Evolutionary conservation across 371 early-diverging fungal genomes (phyloP), one percentile per base, ranked within the genome.

Genomic region (Apophysomyces elegans): DNA sequence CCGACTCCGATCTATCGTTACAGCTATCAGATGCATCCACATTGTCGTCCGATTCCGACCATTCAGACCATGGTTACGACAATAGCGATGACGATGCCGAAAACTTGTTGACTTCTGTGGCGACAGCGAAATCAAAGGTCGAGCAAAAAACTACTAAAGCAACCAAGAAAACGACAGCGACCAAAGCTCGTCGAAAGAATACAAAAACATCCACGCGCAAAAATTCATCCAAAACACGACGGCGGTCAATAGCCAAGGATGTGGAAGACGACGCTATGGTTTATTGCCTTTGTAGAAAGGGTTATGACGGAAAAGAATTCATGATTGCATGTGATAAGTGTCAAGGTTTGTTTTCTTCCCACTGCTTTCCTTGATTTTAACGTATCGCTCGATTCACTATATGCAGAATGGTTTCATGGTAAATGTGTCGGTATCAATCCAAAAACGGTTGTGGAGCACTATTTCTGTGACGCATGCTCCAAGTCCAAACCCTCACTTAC

Each of bases 241-340:
- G 46, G 37, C 58, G 58, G 12, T 58, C 37, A 56, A 56, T n/a
- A 56, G 56, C 35, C 12, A 38, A 18, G 38, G 36, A 9, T 32
- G 70, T 70, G 38, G 71, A 74, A 14, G 47, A 47, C 7, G 47
- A 50, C 4, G 54, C 16, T 50, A 26, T 21, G 5, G 76, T 78
- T 8, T 86, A 86, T 60, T 86, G 87, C 62, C 71, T 83, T 26
- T 86, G 87, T 65, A 74, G 87, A 26, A 78, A 70, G 56, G 82
- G 84, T 0, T 85, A 93, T 66, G 84, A 91, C 69, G 91, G 91
- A 35, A 80, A 81, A 57, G 85, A 85, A 45, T 90, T 93, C 64
- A 93, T 93, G 93, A 84, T 93, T 67, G 90, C 89, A 43, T 93
- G 93, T 65, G 92, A 93, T 68, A 63, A 67, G 11, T 93, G 93